phyloP scores from a whole-genome alignment of 1,284 basidiomycete genomes.

The Ustilago lituana region DNA sequence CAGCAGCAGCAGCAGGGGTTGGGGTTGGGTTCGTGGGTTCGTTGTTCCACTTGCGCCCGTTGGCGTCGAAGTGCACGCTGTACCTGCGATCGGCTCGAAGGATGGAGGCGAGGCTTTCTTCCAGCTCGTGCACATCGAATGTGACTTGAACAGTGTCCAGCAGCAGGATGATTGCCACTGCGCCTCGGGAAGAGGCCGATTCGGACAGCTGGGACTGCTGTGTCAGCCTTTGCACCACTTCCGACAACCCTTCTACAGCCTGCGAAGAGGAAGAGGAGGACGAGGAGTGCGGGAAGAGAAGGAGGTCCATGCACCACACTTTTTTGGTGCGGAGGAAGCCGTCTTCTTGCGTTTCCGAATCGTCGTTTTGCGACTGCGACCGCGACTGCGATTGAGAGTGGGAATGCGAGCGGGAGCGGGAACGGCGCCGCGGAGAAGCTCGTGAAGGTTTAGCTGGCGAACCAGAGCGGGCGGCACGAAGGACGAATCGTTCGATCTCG shows the following conservation, averaged over 20 bases:
- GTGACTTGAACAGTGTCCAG: constrained; percentile 24
- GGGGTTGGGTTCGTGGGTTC: background rate
- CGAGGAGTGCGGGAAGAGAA: constrained; percentile 7
- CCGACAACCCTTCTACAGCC: constrained; percentile 1
- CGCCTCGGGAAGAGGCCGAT: background rate
- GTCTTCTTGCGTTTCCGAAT: constrained; percentile 46
- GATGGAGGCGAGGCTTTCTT: constrained; percentile 22
- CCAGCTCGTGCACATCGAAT: constrained; percentile 44
- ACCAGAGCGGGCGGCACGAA: constrained; percentile 10
- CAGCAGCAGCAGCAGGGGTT: background rate
- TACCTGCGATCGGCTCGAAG: constrained; percentile 26
- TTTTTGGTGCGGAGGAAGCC: constrained; percentile 32
- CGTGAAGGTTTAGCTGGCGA: too few species aligned
- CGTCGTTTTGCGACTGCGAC: constrained; percentile 22
- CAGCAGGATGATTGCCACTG: constrained; percentile 18
- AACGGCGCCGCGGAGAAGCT: background rate
- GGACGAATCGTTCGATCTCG: constrained; percentile 41
- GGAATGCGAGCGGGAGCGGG: constrained; percentile 1
- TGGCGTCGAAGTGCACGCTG: constrained; percentile 13
- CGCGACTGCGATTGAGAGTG: constrained; percentile 23
- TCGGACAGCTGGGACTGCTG: constrained; percentile 8
- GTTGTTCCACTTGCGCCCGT: constrained; percentile 21
- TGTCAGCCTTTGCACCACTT: constrained; percentile 11
- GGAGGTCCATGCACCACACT: constrained; percentile 40
- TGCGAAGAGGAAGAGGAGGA: background rate